These are phyloP conservation scores for Pseudonitzschia multiseries DNA, from an alignment of 108 stramenopile genomes.

Conservation along the genomic window DNA sequence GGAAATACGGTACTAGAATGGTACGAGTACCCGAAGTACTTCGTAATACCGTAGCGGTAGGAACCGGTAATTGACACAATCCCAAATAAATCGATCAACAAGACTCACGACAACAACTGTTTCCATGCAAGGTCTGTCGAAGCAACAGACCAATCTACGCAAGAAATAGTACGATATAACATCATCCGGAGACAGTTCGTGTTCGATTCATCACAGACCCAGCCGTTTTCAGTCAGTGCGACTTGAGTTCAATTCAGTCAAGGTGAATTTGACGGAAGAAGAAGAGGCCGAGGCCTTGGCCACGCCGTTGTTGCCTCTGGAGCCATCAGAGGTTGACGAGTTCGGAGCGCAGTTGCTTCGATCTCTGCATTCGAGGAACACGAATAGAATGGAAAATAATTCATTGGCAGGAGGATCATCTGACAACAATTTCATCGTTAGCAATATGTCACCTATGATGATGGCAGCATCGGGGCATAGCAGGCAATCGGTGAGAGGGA, in stretches of 20 bases:
- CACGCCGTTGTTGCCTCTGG: constrained; percentile 9
- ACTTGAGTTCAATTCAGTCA: constrained; percentile 6
- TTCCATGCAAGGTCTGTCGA: too few relatives aligned
- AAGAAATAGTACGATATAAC: too few relatives aligned
- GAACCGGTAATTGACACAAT: too few relatives aligned
- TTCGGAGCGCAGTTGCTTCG: constrained; percentile 6
- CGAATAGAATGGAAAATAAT: constrained; percentile 7
- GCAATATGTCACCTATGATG: constrained; percentile 8
- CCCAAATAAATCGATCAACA: too few relatives aligned
- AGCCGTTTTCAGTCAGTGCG: too few relatives aligned
- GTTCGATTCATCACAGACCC: too few relatives aligned
- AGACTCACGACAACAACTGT: too few relatives aligned
- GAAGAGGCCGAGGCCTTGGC: constrained; percentile 21
- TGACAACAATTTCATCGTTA: constrained; percentile 6
- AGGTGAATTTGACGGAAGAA: constrained; percentile 15
- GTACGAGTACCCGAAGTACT: too few relatives aligned
- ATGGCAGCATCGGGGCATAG: background rate
- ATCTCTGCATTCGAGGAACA: background rate
- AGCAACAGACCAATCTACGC: too few relatives aligned
- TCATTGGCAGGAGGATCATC: background rate
- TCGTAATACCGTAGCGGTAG: too few relatives aligned
- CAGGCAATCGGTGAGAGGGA: background rate
- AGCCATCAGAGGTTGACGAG: constrained; percentile 13
- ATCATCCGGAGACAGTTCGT: too few relatives aligned
- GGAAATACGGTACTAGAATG: too few relatives aligned